These are phyloP conservation scores for Apiospora saccharicola DNA, from an alignment of 2,329 filamentous ascomycete species.

Conservation along the genomic window DNA sequence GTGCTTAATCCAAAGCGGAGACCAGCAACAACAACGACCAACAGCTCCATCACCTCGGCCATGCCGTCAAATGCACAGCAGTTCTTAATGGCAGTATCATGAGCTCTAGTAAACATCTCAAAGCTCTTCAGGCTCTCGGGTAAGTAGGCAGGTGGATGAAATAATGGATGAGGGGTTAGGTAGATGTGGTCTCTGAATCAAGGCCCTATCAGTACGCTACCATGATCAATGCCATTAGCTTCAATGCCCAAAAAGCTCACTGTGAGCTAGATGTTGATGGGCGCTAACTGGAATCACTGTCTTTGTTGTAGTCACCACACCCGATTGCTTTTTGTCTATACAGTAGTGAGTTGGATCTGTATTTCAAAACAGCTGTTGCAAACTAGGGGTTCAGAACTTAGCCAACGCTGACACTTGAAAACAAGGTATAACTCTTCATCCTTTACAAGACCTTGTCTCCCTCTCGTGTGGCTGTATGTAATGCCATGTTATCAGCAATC, in stretches of 20 bases:
- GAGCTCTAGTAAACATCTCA: background rate
- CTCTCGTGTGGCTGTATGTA: no score
- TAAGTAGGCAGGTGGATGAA: background rate
- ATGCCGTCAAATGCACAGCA: background rate
- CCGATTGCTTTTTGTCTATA: background rate
- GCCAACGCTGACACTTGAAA: background rate
- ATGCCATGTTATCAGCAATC: no score
- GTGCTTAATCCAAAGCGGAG: background rate
- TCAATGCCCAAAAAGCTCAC: background rate
- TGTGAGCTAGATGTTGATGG: background rate
- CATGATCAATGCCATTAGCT: background rate
- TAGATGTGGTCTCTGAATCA: background rate
- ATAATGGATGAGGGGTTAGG: background rate
- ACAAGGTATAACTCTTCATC: background rate
- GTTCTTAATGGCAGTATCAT: background rate
- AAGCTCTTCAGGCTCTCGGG: background rate
- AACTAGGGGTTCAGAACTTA: background rate
- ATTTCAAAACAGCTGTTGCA: background rate
- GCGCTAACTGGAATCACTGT: background rate
- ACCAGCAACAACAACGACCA: background rate
- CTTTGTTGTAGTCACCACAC: background rate
- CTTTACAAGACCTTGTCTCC: no score
- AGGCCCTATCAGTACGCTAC: background rate
- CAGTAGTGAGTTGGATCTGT: background rate
- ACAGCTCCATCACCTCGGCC: background rate